phyloP scores from a whole-genome alignment of 2,329 filamentous ascomycete species.

The Neonectria hederae region DNA sequence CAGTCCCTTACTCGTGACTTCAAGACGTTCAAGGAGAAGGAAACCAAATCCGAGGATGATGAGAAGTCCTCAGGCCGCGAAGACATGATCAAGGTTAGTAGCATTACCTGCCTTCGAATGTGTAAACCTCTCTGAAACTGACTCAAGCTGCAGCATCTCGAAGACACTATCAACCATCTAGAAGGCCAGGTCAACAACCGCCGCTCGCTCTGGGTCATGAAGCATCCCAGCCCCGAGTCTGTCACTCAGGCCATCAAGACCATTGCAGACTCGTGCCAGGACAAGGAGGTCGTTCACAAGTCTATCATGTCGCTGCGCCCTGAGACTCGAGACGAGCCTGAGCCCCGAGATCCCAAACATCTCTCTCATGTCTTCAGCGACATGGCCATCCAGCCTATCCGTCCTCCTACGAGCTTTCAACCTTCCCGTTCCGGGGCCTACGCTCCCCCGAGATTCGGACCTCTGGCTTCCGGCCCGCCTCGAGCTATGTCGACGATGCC shows the following conservation, averaged over 20 bases:
- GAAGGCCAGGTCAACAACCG: conserved; percentile 50
- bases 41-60: conserved; percentile 29
- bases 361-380: conserved; percentile 28
- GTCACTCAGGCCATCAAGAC: conserved; percentile 47
- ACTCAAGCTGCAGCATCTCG: conserved; percentile 40
- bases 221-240: conserved; percentile 45
- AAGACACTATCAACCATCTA: conserved; percentile 46
- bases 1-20: conserved; percentile 43
- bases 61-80: conserved; percentile 35
- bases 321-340: conserved; percentile 19
- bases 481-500: conserved; percentile 41
- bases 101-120: too few relatives aligned
- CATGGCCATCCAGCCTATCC: conserved; percentile 26
- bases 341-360: conserved; percentile 29
- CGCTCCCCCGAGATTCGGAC: conserved; percentile 45
- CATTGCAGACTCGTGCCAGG: conserved; percentile 42
- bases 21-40: conserved; percentile 43
- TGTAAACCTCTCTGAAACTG: neutral
- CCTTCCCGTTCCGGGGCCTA: conserved; percentile 28
- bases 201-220: conserved; percentile 49
- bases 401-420: conserved; percentile 42
- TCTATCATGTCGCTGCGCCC: conserved; percentile 42
- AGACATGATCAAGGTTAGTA: conserved; percentile 45
- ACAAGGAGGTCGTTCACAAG: conserved; percentile 41
- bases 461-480: conserved; percentile 42